Base-by-base conservation (phyloP, 257 asterid species). In the Capsicum pubescens region DNA sequence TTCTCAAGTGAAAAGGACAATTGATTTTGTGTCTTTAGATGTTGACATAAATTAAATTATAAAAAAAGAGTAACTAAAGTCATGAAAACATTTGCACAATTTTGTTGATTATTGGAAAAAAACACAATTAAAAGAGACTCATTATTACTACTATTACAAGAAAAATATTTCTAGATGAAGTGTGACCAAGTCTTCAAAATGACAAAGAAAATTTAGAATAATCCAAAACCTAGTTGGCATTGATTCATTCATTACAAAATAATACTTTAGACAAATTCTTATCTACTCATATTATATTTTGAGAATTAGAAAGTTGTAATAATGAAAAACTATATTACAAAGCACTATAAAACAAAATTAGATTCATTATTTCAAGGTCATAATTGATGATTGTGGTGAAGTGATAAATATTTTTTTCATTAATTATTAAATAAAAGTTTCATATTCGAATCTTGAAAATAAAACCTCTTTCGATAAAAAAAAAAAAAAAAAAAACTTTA, bases 101-200 rank as follows among this genome's bases (percentile, higher is more conserved):
- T 21, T 16, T 69, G 55, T 69, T 69, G 57, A 71, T 44, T 50
- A 54, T 14, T 77, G 80, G 80, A 74, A 42, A 74, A 74, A 12
- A 48, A 48, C 21, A 0, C 50, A 69, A 69, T 69, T 69, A 69
- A 69, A 50, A 74, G 17, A 71, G 46, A 74, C 61, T 21, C 11
- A 21, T 15, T 74, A 50, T 21, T 50, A 52, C 21, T 6, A 21
- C 9, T 74, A 50, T 21, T 50, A 52, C 21, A 50, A 74, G 46
- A 74, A 67, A 67, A 67, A 74, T 12, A 21, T 12, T 50, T 50
- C 14, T 50, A 54, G n/a, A 77, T 32, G 26, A 54, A 54, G 9
- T 77, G 64, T 77, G 82, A 26, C 64, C 64, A 77, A 77, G 82
- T 77, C 64, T 50, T 74, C 81, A 68, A 14, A 7, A 76, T 21